These are phyloP conservation scores for Jacaranda mimosifolia DNA, from an alignment of 257 asterid genomes.

Conservation along the genomic window DNA sequence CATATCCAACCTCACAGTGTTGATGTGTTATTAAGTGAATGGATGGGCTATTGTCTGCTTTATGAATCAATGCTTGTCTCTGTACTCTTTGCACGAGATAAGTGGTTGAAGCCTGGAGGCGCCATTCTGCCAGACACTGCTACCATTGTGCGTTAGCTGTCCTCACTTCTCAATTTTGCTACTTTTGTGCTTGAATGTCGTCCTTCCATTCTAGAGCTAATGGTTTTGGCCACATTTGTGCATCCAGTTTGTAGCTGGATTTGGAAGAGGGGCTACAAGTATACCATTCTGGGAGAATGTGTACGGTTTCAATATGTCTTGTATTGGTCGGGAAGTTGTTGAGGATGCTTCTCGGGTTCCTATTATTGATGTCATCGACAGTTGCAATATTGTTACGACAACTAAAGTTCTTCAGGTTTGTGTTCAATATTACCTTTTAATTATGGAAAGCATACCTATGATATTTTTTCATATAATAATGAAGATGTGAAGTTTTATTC, in stretches of 20 bases:
- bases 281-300: slow-evolving; percentile 95
- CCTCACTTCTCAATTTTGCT: slow-evolving; percentile 25
- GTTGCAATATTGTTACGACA: slow-evolving; percentile 68
- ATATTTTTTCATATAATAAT: not conserved
- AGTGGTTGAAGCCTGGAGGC: slow-evolving; percentile 96
- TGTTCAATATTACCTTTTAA: slow-evolving; percentile 14
- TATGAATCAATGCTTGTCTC: slow-evolving; percentile 95
- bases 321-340: slow-evolving; percentile 74
- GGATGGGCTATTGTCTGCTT: slow-evolving; percentile 99
- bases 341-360: slow-evolving; percentile 81
- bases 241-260: slow-evolving; percentile 88
- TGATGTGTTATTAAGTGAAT: slow-evolving; percentile 88
- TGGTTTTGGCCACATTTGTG: slow-evolving; percentile 18
- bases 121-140: slow-evolving; percentile 96
- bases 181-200: slow-evolving; percentile 27
- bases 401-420: slow-evolving; percentile 85
- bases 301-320: slow-evolving; percentile 89
- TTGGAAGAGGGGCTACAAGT: slow-evolving; percentile 90
- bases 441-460: not conserved
- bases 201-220: slow-evolving; percentile 11
- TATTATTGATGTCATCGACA: slow-evolving; percentile 71
- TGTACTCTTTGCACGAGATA: slow-evolving; percentile 91
- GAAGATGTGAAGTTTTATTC: not conserved
- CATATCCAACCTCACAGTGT: slow-evolving; percentile 69
- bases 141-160: slow-evolving; percentile 70